Percentiles rank a stretch among this genome's conserved stretches.
phyloP scores from a whole-genome alignment of 75 land plant species.

The Sequoia sempervirens region DNA sequence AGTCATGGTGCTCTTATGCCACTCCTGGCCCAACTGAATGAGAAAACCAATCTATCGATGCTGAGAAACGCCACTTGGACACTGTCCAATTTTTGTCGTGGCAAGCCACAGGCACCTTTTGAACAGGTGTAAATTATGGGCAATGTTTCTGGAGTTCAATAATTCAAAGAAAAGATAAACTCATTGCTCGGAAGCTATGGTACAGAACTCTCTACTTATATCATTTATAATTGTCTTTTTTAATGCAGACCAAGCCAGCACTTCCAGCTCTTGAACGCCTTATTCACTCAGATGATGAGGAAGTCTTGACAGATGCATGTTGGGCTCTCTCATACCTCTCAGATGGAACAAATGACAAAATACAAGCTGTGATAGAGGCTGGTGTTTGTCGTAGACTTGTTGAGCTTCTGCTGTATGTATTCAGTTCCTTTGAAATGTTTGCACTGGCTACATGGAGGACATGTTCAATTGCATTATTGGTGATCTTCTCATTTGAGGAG shows the following conservation, averaged over 20 bases:
- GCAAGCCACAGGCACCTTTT: slow-evolving; percentile 70
- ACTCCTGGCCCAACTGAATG: slow-evolving; percentile 61
- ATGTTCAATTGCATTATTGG: background rate
- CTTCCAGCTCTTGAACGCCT: slow-evolving; percentile 44
- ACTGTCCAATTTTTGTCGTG: slow-evolving; percentile 74
- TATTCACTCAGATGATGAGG: slow-evolving; percentile 51
- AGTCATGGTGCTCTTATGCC: slow-evolving; percentile 55
- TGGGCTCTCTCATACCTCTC: slow-evolving; percentile 76
- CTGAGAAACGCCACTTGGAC: slow-evolving; percentile 81
- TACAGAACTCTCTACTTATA: background rate
- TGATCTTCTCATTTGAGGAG: background rate
- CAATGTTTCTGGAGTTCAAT: background rate
- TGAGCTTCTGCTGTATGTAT: slow-evolving; percentile 49
- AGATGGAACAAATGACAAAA: slow-evolving; percentile 83
- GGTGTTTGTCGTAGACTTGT: slow-evolving; percentile 68
- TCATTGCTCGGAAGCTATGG: background rate
- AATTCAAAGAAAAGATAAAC: slow-evolving; percentile 10
- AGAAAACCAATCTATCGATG: slow-evolving; percentile 73
- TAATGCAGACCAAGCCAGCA: slow-evolving; percentile 43
- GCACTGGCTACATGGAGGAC: background rate
- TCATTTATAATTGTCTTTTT: background rate
- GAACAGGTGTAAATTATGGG: slow-evolving; percentile 48
- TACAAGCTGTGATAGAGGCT: slow-evolving; percentile 72
- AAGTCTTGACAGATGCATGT: slow-evolving; percentile 64
- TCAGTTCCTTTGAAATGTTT: background rate